Conservation (phyloP, 768 basidiomycete species). For the Cystofilobasidium ferigula region DNA sequence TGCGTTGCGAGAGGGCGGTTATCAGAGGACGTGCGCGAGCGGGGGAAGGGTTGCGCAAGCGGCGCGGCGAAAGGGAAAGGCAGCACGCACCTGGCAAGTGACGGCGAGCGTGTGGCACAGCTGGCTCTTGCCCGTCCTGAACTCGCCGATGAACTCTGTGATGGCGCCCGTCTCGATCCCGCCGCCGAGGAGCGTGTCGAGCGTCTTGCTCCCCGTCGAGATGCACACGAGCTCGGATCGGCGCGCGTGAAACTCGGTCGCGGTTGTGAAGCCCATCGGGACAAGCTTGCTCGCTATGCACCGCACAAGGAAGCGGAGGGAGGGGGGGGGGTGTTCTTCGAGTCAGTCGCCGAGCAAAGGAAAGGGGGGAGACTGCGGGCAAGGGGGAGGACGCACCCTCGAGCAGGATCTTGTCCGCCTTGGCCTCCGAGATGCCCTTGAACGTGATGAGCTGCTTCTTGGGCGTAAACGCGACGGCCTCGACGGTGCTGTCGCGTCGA, state of each 20-base stretch:
- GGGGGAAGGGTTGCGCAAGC: neutral
- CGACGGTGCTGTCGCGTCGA: slow-evolving; percentile 51
- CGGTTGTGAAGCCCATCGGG: slow-evolving; percentile 93
- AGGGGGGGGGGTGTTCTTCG: neutral
- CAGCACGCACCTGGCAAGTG: slow-evolving; percentile 61
- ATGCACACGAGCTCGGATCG: slow-evolving; percentile 91
- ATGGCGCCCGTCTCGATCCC: slow-evolving; percentile 98
- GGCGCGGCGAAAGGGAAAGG: neutral
- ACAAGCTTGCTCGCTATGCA: slow-evolving; percentile 85
- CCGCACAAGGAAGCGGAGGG: neutral
- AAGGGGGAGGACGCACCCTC: slow-evolving; percentile 53
- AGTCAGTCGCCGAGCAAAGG: neutral
- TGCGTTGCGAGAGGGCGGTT: slow-evolving; percentile 24
- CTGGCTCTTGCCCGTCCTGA: slow-evolving; percentile 95
- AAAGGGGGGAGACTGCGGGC: neutral
- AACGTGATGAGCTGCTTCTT: slow-evolving; percentile 83
- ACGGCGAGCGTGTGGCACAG: slow-evolving; percentile 96
- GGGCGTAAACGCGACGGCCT: slow-evolving; percentile 90
- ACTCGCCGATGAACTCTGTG: slow-evolving; percentile 96
- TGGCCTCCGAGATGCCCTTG: slow-evolving; percentile 92
- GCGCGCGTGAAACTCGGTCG: slow-evolving; percentile 91
- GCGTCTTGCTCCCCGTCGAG: slow-evolving; percentile 88
- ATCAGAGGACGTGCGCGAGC: neutral
- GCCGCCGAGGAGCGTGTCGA: slow-evolving; percentile 90
- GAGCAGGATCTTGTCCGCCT: slow-evolving; percentile 87